Conservation (phyloP, 2,329 filamentous ascomycete genomes). For the Hymenoscyphus infarciens region DNA sequence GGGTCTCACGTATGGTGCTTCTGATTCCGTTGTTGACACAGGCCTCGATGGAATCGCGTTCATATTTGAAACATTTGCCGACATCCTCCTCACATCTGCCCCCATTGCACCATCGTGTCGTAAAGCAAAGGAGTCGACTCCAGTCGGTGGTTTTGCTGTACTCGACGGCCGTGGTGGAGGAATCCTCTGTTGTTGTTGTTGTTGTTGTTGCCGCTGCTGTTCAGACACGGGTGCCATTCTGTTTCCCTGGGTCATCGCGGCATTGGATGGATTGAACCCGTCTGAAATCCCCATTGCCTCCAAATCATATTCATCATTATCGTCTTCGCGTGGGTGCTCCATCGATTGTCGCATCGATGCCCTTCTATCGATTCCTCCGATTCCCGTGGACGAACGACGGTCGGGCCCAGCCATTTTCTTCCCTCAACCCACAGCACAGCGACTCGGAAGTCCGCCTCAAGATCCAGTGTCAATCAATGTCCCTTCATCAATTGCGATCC, state of each 20-base stretch:
- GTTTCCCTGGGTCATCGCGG: conserved; percentile 22
- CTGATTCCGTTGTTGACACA: conserved; percentile 24
- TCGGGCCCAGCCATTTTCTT: conserved; percentile 41
- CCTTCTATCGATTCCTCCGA: conserved; percentile 38
- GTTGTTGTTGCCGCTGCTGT: too few relatives aligned
- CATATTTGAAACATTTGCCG: conserved; percentile 17
- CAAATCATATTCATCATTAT: conserved; percentile 49
- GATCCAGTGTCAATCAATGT: conserved; percentile 13
- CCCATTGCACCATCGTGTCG: conserved; percentile 48
- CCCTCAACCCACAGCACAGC: conserved; percentile 19
- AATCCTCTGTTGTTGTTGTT: conserved; percentile 28
- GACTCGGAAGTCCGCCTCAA: conserved; percentile 18
- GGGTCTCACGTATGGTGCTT: conserved; percentile 28
- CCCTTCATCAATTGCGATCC: conserved; percentile 19
- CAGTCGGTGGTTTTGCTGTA: conserved; percentile 48
- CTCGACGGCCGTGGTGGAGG: conserved; percentile 48
- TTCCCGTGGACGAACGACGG: conserved; percentile 38
- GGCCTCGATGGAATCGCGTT: conserved; percentile 24
- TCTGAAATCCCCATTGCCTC: conserved; percentile 50
- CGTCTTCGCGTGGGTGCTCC: conserved; percentile 43
- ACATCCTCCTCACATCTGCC: conserved; percentile 24
- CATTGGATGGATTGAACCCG: conserved; percentile 44
- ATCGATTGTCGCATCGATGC: conserved; percentile 43
- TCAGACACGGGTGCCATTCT: neutral
- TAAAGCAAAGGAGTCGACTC: conserved; percentile 49